phyloP scores from a whole-genome alignment of 345 rosid species.

The Corymbia maculata region DNA sequence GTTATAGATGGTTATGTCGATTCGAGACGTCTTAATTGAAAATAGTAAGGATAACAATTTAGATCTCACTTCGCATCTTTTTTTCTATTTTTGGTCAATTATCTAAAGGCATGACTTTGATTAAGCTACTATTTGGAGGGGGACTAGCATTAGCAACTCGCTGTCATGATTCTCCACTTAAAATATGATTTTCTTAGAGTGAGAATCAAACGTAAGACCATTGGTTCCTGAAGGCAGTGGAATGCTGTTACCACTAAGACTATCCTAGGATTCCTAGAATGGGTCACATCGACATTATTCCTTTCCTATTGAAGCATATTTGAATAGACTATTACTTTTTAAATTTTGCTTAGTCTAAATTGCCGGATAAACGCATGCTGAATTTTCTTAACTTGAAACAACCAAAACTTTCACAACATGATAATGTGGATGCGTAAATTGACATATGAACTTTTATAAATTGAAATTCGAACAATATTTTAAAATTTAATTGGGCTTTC shows the following conservation, averaged over 20 bases:
- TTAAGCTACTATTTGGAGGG: neutral
- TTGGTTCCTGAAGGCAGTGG: neutral
- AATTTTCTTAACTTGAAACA: neutral
- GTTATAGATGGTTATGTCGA: neutral
- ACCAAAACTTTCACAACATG: neutral
- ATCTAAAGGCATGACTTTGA: neutral
- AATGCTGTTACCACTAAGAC: neutral
- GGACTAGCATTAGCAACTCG: fast-evolving
- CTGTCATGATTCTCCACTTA: neutral
- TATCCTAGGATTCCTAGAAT: neutral
- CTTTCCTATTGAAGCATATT: neutral
- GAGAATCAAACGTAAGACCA: neutral
- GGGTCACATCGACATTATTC: neutral
- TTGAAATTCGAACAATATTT: neutral
- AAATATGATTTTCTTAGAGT: neutral
- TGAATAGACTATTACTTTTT: neutral
- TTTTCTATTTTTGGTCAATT: neutral
- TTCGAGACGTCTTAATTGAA: neutral
- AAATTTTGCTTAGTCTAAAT: neutral
- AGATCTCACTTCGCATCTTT: neutral
- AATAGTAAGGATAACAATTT: neutral
- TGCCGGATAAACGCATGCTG: too few species aligned
- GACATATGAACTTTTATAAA: neutral
- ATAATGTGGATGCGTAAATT: neutral
- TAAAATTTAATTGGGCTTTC: neutral